phyloP scores from a whole-genome alignment of 2,329 filamentous ascomycete species.

The Gnomoniopsis sp. region DNA sequence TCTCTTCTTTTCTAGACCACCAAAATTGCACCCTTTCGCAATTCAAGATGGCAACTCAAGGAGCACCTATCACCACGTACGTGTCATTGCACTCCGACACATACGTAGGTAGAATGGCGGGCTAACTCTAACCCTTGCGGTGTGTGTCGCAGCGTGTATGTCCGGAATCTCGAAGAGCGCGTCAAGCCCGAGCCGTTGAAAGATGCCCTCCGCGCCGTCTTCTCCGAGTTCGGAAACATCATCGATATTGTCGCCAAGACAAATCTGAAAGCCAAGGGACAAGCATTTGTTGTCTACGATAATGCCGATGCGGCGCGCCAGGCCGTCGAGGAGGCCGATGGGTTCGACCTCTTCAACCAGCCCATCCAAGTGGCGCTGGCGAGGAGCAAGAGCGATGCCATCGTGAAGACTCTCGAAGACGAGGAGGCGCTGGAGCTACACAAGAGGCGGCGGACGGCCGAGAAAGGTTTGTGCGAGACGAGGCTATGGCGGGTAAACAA shows the following conservation, averaged over 20 bases:
- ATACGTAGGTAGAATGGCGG: slow-evolving; percentile 28
- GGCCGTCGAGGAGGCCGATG: slow-evolving; percentile 85
- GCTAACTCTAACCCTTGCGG: slow-evolving; percentile 32
- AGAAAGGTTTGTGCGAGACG: slow-evolving; percentile 67
- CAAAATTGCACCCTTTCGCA: background rate
- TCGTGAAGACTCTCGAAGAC: slow-evolving; percentile 69
- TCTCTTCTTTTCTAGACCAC: background rate
- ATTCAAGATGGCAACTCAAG: slow-evolving; percentile 33
- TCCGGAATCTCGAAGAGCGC: slow-evolving; percentile 87
- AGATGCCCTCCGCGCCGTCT: slow-evolving; percentile 70
- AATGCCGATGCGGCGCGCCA: slow-evolving; percentile 71
- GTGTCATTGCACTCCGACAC: slow-evolving; percentile 73
- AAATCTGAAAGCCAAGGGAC: slow-evolving; percentile 88
- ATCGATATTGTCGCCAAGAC: slow-evolving; percentile 70
- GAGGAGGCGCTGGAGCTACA: slow-evolving; percentile 83
- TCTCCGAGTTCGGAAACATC: slow-evolving; percentile 81
- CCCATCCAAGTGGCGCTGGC: slow-evolving; percentile 83
- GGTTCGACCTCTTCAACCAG: slow-evolving; percentile 90
- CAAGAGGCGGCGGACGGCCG: slow-evolving; percentile 77
- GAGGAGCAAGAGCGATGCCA: slow-evolving; percentile 81
- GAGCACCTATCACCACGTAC: slow-evolving; percentile 60
- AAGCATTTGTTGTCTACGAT: slow-evolving; percentile 93
- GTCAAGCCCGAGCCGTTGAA: slow-evolving; percentile 78
- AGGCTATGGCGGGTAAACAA: background rate
- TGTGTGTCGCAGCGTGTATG: slow-evolving; percentile 52